phyloP scores from a whole-genome alignment of 192 early-diverging fungal genomes.

The Phlyctochytrium planicorne region DNA sequence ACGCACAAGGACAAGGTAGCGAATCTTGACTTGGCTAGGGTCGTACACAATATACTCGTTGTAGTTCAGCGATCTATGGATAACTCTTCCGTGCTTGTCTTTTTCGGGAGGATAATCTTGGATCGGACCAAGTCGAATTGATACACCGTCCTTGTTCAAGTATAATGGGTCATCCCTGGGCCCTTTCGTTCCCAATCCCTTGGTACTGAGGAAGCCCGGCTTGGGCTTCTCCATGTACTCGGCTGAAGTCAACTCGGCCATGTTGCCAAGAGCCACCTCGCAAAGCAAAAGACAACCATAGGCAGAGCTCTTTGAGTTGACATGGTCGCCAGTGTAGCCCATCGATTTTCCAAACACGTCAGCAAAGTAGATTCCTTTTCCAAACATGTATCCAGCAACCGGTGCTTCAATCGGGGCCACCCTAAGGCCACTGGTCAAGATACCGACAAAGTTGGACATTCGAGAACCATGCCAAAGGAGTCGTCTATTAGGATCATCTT shows the following conservation, averaged over 20 bases:
- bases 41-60: constrained; percentile 80
- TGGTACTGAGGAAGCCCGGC: constrained; percentile 19
- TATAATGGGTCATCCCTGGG: constrained; percentile 37
- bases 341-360: constrained; percentile 64
- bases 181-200: constrained; percentile 28
- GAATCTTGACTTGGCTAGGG: constrained; percentile 64
- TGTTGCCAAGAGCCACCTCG: constrained; percentile 67
- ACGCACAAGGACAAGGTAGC: constrained; percentile 48
- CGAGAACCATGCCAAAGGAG: constrained; percentile 41
- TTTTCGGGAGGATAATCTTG: constrained; percentile 3
- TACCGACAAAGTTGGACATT: constrained; percentile 67
- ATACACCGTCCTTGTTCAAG: constrained; percentile 9
- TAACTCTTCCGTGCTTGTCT: constrained; percentile 9
- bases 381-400: constrained; percentile 66
- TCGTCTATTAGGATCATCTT: constrained; percentile 42
- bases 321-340: constrained; percentile 57
- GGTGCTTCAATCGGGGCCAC: constrained; percentile 63
- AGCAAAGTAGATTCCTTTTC: constrained; percentile 76
- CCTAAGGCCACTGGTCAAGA: constrained; percentile 54
- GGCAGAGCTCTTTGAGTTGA: constrained; percentile 17
- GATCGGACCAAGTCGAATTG: constrained; percentile 26
- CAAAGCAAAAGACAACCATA: constrained; percentile 70
- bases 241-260: constrained; percentile 22
- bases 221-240: constrained; percentile 19
- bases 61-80: constrained; percentile 36